Conservation (phyloP, 139 green algal genomes). For the Auxenochlorella pyrenoidosa region DNA sequence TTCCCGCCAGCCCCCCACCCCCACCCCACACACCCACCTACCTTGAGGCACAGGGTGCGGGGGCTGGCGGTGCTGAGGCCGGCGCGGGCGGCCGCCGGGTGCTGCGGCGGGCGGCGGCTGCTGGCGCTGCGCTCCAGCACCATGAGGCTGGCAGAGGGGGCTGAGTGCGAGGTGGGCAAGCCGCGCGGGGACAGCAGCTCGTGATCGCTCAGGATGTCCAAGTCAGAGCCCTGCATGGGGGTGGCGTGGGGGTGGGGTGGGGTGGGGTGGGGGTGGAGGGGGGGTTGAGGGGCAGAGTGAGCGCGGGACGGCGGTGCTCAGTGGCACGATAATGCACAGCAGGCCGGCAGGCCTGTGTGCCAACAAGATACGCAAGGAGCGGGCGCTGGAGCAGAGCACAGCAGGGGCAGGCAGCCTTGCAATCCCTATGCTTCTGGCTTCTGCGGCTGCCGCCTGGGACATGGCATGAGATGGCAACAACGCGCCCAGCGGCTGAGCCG, state of each 20-base stretch:
- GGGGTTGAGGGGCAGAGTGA: background rate
- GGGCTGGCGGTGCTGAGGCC: background rate
- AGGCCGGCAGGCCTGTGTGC: too few species aligned
- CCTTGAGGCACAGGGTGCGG: conserved; percentile 10
- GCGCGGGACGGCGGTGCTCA: too few species aligned
- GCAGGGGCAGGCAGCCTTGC: too few species aligned
- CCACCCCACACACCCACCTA: too few species aligned
- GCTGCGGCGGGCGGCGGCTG: conserved; percentile 1
- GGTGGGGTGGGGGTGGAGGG: background rate
- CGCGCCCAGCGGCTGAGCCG: background rate
- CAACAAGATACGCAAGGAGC: too few species aligned
- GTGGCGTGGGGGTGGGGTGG: background rate
- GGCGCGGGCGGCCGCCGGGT: background rate
- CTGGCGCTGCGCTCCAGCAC: conserved; percentile 3
- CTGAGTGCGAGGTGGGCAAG: conserved; percentile 8
- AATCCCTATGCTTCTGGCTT: too few species aligned
- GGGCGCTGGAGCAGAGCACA: too few species aligned
- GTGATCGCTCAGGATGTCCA: background rate
- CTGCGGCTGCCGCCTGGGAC: too few species aligned
- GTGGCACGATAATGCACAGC: too few species aligned
- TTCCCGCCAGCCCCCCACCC: too few species aligned
- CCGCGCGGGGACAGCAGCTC: background rate
- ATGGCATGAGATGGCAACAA: too few species aligned
- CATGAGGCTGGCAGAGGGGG: conserved; percentile 9
- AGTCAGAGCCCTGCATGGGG: conserved; percentile 8